Conservation (phyloP, 2,329 filamentous ascomycete genomes). For the Apiospora koreana region DNA sequence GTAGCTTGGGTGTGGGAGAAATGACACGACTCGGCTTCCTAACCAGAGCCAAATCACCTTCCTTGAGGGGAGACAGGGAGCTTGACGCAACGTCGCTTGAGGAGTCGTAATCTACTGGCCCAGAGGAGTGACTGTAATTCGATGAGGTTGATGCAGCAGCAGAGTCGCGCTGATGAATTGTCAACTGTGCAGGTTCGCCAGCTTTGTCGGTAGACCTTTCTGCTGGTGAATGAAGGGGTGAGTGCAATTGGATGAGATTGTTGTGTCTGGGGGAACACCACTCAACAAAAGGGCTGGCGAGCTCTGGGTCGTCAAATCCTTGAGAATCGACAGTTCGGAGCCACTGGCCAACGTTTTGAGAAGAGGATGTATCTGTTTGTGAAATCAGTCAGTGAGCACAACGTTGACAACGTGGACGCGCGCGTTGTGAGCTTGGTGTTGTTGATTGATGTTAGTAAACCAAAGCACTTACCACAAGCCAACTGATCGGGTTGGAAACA, state of each 20-base stretch:
- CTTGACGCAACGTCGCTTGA: background rate
- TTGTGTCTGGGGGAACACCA: background rate
- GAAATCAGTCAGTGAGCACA: background rate
- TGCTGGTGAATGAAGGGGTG: background rate
- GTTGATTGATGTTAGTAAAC: background rate
- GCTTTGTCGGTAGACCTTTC: background rate
- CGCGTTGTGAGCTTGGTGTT: background rate
- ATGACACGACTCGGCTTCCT: background rate
- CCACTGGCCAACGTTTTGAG: background rate
- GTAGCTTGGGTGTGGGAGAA: background rate
- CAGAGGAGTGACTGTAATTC: background rate
- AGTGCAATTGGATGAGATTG: background rate
- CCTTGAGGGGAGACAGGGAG: background rate
- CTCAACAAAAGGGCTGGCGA: slow-evolving; percentile 4
- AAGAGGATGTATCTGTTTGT: background rate
- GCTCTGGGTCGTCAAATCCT: slow-evolving; percentile 7
- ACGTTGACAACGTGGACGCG: background rate
- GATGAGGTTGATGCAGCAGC: background rate
- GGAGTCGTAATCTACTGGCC: background rate
- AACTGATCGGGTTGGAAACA: background rate
- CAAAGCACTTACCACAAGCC: background rate
- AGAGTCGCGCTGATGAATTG: background rate
- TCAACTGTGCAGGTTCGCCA: background rate
- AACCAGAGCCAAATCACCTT: background rate
- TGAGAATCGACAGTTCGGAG: background rate